These are phyloP conservation scores for Solanum sitiens DNA, from an alignment of 257 asterid species.

Conservation along the genomic window DNA sequence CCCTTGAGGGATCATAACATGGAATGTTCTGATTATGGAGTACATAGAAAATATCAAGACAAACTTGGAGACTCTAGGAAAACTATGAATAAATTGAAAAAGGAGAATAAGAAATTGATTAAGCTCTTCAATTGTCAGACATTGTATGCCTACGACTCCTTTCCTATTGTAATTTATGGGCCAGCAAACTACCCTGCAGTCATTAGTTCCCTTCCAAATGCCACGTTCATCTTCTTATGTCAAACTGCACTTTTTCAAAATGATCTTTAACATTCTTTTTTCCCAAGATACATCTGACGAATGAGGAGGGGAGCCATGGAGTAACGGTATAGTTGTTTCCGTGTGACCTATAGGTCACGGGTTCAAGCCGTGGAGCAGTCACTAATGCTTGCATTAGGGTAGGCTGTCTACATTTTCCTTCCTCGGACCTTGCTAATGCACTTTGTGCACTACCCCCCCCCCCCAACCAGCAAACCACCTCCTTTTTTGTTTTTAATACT, in stretches of 20 bases:
- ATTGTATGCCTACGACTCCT: neutral
- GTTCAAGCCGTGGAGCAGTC: neutral
- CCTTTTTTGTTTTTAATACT: neutral
- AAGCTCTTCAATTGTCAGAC: neutral
- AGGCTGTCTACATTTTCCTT: neutral
- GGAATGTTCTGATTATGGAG: neutral
- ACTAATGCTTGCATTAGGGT: neutral
- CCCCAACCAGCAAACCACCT: neutral
- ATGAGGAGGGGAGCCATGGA: neutral
- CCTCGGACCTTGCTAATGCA: neutral
- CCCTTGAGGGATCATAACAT: neutral
- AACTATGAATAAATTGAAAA: neutral
- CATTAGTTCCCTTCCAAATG: neutral
- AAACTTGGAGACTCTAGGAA: neutral
- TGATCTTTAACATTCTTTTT: neutral
- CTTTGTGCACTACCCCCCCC: neutral
- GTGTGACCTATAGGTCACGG: neutral
- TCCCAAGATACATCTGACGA: neutral
- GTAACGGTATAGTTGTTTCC: neutral
- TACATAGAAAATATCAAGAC: neutral
- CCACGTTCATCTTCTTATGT: neutral
- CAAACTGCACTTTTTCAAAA: neutral
- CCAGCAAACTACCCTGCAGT: neutral
- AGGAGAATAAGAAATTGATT: neutral
- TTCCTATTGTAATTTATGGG: neutral